A percentile compares a stretch with the other conserved stretches of the same genome.
Conservation (phyloP, 805 yeast species). For the Cyberlindnera xylosilytica region DNA sequence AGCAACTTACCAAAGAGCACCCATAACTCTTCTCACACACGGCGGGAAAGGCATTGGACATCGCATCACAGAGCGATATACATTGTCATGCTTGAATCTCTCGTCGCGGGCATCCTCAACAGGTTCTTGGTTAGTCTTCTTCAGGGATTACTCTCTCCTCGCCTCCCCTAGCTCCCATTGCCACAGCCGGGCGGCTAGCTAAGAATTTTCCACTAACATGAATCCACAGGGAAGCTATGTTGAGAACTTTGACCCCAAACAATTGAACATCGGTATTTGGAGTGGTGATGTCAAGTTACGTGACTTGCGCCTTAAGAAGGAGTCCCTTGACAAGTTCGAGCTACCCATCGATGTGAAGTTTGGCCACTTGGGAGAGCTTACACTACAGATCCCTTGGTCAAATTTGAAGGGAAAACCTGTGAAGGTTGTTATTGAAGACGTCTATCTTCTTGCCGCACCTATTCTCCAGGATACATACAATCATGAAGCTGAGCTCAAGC, state of each 20-base stretch:
- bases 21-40: not conserved
- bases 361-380: slow-evolving; percentile 87
- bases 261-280: slow-evolving; percentile 95
- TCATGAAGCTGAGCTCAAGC: slow-evolving; percentile 50
- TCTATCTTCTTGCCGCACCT: slow-evolving; percentile 79
- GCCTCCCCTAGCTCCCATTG: not conserved
- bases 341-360: slow-evolving; percentile 84
- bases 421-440: slow-evolving; percentile 80
- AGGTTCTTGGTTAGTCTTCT: slow-evolving; percentile 38
- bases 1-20: not conserved
- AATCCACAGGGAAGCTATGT: slow-evolving; percentile 60
- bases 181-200: not conserved
- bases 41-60: not conserved
- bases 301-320: slow-evolving; percentile 77
- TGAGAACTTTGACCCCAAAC: slow-evolving; percentile 94
- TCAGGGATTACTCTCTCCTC: not conserved
- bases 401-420: slow-evolving; percentile 92
- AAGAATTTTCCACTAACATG: too few species aligned
- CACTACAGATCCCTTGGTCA: slow-evolving; percentile 95
- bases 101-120: slow-evolving; percentile 61
- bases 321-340: slow-evolving; percentile 81
- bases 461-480: slow-evolving; percentile 53
- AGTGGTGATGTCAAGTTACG: slow-evolving; percentile 90
- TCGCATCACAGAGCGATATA: not conserved
- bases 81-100: slow-evolving; percentile 54